Conservation (phyloP, 2,329 filamentous ascomycete genomes). For the Fusarium secorum region DNA sequence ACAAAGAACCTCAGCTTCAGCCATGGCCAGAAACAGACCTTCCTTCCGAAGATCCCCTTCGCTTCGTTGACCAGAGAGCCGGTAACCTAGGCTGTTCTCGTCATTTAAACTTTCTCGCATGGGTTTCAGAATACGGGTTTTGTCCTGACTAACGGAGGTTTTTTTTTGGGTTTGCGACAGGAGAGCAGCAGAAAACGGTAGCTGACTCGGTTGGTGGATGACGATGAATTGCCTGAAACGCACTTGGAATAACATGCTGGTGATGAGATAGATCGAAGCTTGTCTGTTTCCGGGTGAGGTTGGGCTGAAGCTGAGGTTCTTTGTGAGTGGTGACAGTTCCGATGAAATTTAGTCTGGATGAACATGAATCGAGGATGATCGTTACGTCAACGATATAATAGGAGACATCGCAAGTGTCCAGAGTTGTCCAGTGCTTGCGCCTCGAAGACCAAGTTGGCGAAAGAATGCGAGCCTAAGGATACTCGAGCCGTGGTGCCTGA, state of each 20-base stretch:
- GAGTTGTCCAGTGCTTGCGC: background rate
- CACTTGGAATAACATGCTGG: background rate
- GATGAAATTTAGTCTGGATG: conserved; percentile 14
- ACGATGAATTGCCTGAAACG: background rate
- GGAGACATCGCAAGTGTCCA: background rate
- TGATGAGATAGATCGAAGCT: conserved; percentile 2
- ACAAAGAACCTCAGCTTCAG: too few relatives aligned
- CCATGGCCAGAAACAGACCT: conserved; percentile 34
- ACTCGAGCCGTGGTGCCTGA: background rate
- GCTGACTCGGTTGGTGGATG: conserved; percentile 2
- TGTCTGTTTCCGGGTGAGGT: conserved; percentile 2
- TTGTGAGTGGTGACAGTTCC: background rate
- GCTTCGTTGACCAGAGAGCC: conserved; percentile 34
- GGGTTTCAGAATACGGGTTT: conserved; percentile 27
- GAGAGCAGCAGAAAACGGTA: background rate
- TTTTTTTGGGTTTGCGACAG: conserved; percentile 1
- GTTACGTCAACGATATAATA: background rate
- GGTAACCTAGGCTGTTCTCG: conserved; percentile 31
- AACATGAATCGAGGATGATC: background rate
- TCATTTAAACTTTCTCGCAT: conserved; percentile 32
- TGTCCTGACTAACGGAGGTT: conserved; percentile 6
- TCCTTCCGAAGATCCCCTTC: conserved; percentile 22
- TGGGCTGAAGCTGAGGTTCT: conserved; percentile 9
- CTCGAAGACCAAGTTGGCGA: background rate
- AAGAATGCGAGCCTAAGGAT: background rate